Percentiles rank a stretch among this genome's conserved stretches.
These are phyloP conservation scores for Physcomitrellopsis africana DNA, from an alignment of 225 moss, liverwort and hornwort species.

Conservation along the genomic window DNA sequence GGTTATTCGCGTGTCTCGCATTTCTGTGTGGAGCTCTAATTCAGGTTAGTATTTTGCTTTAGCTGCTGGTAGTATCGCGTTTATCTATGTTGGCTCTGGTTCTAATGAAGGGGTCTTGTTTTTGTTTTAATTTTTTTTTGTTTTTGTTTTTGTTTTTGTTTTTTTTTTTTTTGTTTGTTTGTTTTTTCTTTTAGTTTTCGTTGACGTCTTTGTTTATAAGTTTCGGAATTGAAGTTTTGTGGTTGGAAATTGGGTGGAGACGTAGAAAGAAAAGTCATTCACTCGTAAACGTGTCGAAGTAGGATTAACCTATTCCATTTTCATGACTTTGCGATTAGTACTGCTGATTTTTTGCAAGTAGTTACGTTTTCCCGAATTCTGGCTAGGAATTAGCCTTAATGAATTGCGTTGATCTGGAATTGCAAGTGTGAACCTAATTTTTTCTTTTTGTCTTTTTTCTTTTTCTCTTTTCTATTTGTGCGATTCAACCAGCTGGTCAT, in stretches of 20 bases:
- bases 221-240: neutral
- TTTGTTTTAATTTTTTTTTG: neutral
- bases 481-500: slow-evolving; percentile 33
- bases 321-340: slow-evolving; percentile 16
- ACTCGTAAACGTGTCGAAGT: neutral
- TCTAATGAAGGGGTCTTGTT: neutral
- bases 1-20: slow-evolving; percentile 2
- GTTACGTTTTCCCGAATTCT: neutral
- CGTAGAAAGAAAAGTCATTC: neutral
- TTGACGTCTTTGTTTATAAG: neutral
- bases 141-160: neutral
- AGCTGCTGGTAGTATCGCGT: neutral
- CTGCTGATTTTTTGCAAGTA: neutral
- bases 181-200: neutral
- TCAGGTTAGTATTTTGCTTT: slow-evolving; percentile 6
- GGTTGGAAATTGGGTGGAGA: neutral
- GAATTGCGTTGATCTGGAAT: neutral
- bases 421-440: slow-evolving; percentile 10
- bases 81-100: neutral
- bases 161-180: neutral
- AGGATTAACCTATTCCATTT: neutral
- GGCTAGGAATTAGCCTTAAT: neutral
- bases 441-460: neutral
- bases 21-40: slow-evolving; percentile 23
- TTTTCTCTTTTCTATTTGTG: neutral